Base-by-base conservation (phyloP, 768 basidiomycete species). In the Chalciporus piperatus region DNA sequence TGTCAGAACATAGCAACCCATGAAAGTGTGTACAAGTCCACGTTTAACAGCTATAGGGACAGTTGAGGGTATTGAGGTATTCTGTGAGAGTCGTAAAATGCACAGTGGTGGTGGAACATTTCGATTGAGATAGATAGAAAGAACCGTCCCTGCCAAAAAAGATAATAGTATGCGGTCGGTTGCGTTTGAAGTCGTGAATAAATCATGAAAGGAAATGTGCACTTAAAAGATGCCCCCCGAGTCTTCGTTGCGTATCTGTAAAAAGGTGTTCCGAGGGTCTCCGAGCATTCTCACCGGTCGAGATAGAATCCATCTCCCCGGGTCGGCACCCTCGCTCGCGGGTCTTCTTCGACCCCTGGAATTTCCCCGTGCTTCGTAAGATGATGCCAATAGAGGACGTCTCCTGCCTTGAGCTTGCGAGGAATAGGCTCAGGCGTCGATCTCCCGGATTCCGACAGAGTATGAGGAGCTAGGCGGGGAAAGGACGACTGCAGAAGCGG, bases 371-470 rank as follows among this genome's bases (percentile, higher is more conserved):
- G 78, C 57, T 80, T 81, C 43, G 76, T 67, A 52, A 90, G 82
- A 58, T 89, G 83, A 63, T 90, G 87, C 88, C 88, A 91, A 61
- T 77, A 87, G 16, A 90, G 70, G 10, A 81, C 62, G 54, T 88
- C 85, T 19, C 87, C 87, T 10, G 75, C 71, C 59, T 70, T 74
- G 28, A 85, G 76, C 43, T 67, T 72, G 50, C 70, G 71, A 33
- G 68, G 66, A 50, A 46, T 52, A 35, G 71, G 48, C 41, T 66
- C 67, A 25, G 57, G 52, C 12, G 50, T 52, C 8, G 49, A 32
- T 16, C 46, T 50, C 48, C 59, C 51, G 20, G 53, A 37, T 17
- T 53, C 58, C 14, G 48, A 45, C 25, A 54, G 58, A 3, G 57
- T 48, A 27, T 27, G 27, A 16, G 51, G 46, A 22, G 48, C 9